These are phyloP conservation scores for Canariomyces notabilis DNA, from an alignment of 2,329 filamentous ascomycete genomes.

Conservation along the genomic window DNA sequence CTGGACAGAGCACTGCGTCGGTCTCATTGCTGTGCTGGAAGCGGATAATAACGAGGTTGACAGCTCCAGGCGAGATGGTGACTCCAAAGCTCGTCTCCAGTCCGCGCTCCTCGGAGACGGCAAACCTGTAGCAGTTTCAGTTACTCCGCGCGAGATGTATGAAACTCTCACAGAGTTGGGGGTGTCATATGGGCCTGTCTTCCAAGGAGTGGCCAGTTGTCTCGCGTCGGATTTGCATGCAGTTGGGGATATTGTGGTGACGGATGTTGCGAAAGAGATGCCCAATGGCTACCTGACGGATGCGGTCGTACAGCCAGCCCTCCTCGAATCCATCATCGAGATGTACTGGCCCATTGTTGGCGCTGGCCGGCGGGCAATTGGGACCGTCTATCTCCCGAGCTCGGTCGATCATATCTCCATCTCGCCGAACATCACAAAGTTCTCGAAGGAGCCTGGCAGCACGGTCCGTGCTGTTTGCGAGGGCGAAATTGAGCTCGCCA, in stretches of 20 bases:
- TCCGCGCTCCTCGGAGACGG: slow-evolving; percentile 29
- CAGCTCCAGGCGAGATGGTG: slow-evolving; percentile 29
- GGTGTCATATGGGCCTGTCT: slow-evolving; percentile 46
- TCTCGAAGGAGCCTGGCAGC: slow-evolving; percentile 28
- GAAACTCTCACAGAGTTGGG: slow-evolving; percentile 41
- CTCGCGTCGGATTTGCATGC: slow-evolving; percentile 33
- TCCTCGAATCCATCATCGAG: slow-evolving; percentile 38
- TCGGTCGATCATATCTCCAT: slow-evolving; percentile 37
- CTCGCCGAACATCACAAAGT: slow-evolving; percentile 27
- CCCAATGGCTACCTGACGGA: slow-evolving; percentile 32
- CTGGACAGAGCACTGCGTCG: slow-evolving; percentile 56
- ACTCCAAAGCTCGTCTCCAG: slow-evolving; percentile 28
- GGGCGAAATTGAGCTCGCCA: slow-evolving; percentile 26
- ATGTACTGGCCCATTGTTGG: slow-evolving; percentile 38
- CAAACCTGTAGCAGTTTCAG: slow-evolving; percentile 24
- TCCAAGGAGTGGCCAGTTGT: slow-evolving; percentile 47
- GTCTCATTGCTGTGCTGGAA: slow-evolving; percentile 41
- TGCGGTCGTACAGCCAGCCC: slow-evolving; percentile 34
- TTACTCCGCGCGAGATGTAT: slow-evolving; percentile 40
- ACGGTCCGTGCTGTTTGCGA: slow-evolving; percentile 34
- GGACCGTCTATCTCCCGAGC: slow-evolving; percentile 40
- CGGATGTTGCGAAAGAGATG: slow-evolving; percentile 37
- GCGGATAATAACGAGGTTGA: slow-evolving; percentile 38
- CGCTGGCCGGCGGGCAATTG: slow-evolving; percentile 27
- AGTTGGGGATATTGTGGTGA: slow-evolving; percentile 32